Conservation (phyloP, 2,329 filamentous ascomycete genomes). For the Curvularia spicifera region DNA sequence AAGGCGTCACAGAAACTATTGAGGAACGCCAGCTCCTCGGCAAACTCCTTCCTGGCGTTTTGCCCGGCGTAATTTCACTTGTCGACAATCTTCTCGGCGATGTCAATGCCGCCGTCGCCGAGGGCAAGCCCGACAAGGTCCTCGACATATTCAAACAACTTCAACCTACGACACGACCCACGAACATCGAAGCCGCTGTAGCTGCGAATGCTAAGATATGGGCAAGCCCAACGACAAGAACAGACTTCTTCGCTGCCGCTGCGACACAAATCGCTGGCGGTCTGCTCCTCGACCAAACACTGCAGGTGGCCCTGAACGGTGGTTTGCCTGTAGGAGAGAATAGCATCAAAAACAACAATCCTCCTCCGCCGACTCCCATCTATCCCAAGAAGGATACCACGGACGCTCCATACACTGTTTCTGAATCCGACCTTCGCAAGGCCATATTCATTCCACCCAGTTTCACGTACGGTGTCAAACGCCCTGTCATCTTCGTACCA, state of each 20-base stretch:
- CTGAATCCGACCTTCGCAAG: constrained; percentile 56
- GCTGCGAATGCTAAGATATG: constrained; percentile 22
- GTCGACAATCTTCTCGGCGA: constrained; percentile 19
- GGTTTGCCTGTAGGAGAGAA: constrained; percentile 30
- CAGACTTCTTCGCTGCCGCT: constrained; percentile 26
- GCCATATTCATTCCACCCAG: constrained; percentile 60
- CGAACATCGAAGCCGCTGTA: constrained; percentile 21
- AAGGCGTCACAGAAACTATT: constrained; percentile 3
- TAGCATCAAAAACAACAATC: constrained; percentile 34
- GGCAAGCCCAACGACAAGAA: constrained; percentile 23
- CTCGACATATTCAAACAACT: constrained; percentile 24
- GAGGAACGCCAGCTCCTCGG: constrained; percentile 25
- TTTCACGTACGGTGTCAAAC: constrained; percentile 55
- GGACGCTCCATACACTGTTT: constrained; percentile 59
- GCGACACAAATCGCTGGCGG: constrained; percentile 32
- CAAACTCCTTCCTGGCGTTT: constrained; percentile 1
- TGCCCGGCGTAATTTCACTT: constrained; percentile 16
- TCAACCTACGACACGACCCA: constrained; percentile 25
- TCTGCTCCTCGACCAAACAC: constrained; percentile 25
- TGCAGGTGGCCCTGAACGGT: constrained; percentile 20
- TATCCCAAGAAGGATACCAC: constrained; percentile 48
- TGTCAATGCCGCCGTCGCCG: constrained; percentile 24
- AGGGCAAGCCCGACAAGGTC: constrained; percentile 18
- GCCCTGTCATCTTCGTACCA: constrained; percentile 60
- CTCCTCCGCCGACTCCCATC: constrained; percentile 27